Conservation (phyloP, 2,329 filamentous ascomycete genomes). For the Tolypocladium inflatum region DNA sequence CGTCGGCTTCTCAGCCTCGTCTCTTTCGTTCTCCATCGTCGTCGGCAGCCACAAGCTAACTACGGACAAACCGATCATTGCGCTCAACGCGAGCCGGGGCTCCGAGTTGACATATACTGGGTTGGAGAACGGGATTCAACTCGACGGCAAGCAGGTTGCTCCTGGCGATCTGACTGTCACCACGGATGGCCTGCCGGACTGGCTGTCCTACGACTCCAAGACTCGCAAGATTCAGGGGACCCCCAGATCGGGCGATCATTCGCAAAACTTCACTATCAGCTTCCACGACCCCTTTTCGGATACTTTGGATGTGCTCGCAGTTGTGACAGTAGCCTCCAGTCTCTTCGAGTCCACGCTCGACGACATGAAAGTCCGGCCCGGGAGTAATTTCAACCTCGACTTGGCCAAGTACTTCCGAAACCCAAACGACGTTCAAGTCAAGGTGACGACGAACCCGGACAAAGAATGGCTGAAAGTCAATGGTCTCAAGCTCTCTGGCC, state of each 20-base stretch:
- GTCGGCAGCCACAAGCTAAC: conserved; percentile 63
- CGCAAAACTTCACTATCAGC: conserved; percentile 53
- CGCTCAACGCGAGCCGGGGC: conserved; percentile 47
- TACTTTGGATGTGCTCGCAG: conserved; percentile 44
- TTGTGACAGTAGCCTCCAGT: conserved; percentile 23
- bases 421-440: conserved; percentile 26
- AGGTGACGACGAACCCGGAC: conserved; percentile 23
- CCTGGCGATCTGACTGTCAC: conserved; percentile 43
- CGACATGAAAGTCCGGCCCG: conserved; percentile 28
- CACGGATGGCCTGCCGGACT: conserved; percentile 47
- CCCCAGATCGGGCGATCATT: conserved; percentile 46
- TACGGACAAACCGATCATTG: conserved; percentile 47
- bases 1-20: conserved; percentile 62
- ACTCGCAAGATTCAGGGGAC: conserved; percentile 57
- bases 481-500: conserved; percentile 28
- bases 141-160: conserved; percentile 46
- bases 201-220: conserved; percentile 56
- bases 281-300: conserved; percentile 52
- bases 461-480: conserved; percentile 34
- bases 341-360: conserved; percentile 31
- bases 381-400: conserved; percentile 31
- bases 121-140: conserved; percentile 39
- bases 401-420: conserved; percentile 31
- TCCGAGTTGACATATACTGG: conserved; percentile 40
- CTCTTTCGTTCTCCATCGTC: conserved; percentile 58